phyloP scores from a whole-genome alignment of 1,284 basidiomycete genomes.

The Taiwanofungus camphoratus region DNA sequence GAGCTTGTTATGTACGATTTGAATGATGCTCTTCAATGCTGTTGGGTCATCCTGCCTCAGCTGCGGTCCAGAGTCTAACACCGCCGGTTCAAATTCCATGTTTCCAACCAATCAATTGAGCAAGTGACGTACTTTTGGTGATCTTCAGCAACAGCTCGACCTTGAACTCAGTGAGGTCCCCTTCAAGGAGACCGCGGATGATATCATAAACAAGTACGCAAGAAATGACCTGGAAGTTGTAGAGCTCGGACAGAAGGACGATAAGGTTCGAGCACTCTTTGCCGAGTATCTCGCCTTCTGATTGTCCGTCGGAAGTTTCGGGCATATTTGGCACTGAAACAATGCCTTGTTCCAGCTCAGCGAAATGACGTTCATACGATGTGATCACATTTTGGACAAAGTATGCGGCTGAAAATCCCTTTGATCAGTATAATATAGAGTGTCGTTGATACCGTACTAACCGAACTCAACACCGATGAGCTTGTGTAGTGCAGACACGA shows the following conservation, averaged over 20 bases:
- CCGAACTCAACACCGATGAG: constrained; percentile 90
- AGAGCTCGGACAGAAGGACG: constrained; percentile 85
- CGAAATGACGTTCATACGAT: constrained; percentile 59
- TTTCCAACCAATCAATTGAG: neutral
- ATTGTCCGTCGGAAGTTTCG: constrained; percentile 14
- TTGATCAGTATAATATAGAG: too few species aligned
- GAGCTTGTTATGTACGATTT: constrained; percentile 75
- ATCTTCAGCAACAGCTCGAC: constrained; percentile 89
- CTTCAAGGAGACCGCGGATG: constrained; percentile 72
- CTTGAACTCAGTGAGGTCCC: constrained; percentile 65
- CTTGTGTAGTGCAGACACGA: constrained; percentile 82
- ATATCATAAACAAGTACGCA: constrained; percentile 88
- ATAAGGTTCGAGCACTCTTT: constrained; percentile 91
- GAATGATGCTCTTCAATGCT: constrained; percentile 79
- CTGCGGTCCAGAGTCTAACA: constrained; percentile 76
- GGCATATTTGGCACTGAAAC: constrained; percentile 11
- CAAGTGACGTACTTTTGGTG: constrained; percentile 60
- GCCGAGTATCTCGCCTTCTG: constrained; percentile 39
- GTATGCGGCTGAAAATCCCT: constrained; percentile 64
- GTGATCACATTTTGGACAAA: constrained; percentile 69
- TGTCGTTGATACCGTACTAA: constrained; percentile 28
- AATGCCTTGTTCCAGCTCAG: constrained; percentile 14
- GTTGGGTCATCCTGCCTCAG: constrained; percentile 85
- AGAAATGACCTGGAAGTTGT: constrained; percentile 93
- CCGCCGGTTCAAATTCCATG: neutral